These are phyloP conservation scores for Neofusicoccum sp. DNA, from an alignment of 2,329 filamentous ascomycete genomes.

Conservation along the genomic window DNA sequence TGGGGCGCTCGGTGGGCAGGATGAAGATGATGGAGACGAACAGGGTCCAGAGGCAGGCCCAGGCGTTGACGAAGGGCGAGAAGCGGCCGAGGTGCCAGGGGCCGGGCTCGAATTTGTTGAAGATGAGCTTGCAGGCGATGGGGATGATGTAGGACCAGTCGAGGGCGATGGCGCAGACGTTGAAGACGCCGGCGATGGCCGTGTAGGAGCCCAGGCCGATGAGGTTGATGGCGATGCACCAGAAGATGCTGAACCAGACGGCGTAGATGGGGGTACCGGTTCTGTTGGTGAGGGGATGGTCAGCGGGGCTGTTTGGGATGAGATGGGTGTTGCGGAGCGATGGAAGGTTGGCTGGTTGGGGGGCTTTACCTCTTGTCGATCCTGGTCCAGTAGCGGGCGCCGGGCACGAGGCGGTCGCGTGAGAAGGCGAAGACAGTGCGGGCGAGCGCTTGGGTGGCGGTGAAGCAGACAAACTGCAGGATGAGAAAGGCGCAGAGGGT, in stretches of 20 bases:
- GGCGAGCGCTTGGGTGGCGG: slow-evolving; percentile 54
- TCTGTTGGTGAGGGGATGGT: background rate
- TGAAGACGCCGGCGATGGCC: slow-evolving; percentile 55
- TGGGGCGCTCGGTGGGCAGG: slow-evolving; percentile 20
- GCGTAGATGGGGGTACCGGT: slow-evolving; percentile 54
- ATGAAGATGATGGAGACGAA: slow-evolving; percentile 21
- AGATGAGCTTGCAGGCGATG: slow-evolving; percentile 67
- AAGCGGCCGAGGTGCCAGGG: slow-evolving; percentile 22
- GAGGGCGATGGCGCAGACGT: slow-evolving; percentile 54
- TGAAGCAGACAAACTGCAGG: slow-evolving; percentile 59
- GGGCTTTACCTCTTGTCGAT: slow-evolving; percentile 38
- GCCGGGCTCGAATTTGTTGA: slow-evolving; percentile 46
- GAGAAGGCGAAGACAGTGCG: slow-evolving; percentile 58
- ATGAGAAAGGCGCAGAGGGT: slow-evolving; percentile 57
- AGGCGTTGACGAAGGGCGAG: slow-evolving; percentile 18
- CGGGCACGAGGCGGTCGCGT: slow-evolving; percentile 52
- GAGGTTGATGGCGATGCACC: slow-evolving; percentile 58
- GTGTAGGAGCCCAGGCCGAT: slow-evolving; percentile 58
- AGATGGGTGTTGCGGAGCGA: no score
- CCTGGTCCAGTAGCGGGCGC: slow-evolving; percentile 50
- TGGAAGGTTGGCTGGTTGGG: no score
- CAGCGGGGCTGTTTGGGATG: background rate
- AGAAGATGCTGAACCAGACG: slow-evolving; percentile 56
- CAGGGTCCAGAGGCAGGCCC: slow-evolving; percentile 20
- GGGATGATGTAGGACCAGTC: slow-evolving; percentile 59